Conservation (phyloP, 441 rosid genomes). For the Cnidoscolus chayamansa region DNA sequence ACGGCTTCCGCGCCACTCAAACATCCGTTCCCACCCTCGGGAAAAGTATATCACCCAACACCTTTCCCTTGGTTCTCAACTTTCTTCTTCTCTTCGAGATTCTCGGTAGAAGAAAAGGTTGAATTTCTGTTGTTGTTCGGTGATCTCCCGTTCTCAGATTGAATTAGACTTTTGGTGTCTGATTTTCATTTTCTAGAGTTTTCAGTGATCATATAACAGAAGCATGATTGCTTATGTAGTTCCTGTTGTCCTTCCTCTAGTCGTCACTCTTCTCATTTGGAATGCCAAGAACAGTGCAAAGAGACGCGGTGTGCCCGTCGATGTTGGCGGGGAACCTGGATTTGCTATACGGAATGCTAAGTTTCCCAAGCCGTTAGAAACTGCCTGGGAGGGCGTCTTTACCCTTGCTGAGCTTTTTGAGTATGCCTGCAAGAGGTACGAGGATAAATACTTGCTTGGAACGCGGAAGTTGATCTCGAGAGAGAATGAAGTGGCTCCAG, state of each 20-base stretch:
- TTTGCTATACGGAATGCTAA: constrained; percentile 58
- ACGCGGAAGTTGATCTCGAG: constrained; percentile 63
- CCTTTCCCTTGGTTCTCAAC: constrained; percentile 10
- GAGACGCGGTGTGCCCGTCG: constrained; percentile 74
- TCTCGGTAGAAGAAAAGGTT: neutral
- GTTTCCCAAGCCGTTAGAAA: constrained; percentile 52
- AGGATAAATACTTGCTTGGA: constrained; percentile 61
- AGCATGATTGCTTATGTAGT: constrained; percentile 73
- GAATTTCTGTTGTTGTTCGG: neutral
- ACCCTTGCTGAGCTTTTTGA: constrained; percentile 94
- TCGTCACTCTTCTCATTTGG: constrained; percentile 57
- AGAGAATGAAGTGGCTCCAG: constrained; percentile 54
- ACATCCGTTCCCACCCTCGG: neutral
- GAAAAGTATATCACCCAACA: neutral
- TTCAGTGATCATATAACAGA: neutral
- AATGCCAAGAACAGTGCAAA: constrained; percentile 50
- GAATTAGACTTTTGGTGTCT: too few relatives aligned
- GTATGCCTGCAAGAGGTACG: constrained; percentile 58
- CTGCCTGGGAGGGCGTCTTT: constrained; percentile 73
- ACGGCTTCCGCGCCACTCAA: too few relatives aligned
- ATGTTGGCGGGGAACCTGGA: constrained; percentile 84
- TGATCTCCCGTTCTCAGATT: neutral
- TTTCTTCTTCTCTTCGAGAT: neutral
- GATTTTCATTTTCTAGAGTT: too few relatives aligned
- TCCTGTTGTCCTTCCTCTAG: constrained; percentile 70